Conservation (phyloP, 176 grass and related monocot species). For the Musa beccarii region DNA sequence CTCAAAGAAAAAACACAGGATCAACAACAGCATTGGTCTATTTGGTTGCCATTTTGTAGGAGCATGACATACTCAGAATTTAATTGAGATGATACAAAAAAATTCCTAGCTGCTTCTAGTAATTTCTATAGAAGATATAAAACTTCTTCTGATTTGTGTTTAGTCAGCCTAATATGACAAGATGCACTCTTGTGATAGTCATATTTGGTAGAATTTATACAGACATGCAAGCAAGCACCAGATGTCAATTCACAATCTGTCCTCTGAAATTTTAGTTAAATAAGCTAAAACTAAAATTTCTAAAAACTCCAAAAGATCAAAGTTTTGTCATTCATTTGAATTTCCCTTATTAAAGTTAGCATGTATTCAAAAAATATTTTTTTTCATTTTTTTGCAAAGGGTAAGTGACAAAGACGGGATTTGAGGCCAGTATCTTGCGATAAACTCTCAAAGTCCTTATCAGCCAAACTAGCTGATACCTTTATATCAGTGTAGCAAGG, state of each 20-base stretch:
- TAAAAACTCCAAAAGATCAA: no score
- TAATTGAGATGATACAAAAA: neutral
- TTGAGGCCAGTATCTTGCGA: no score
- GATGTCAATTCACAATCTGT: no score
- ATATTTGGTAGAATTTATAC: neutral
- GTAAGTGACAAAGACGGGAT: no score
- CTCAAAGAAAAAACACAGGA: neutral
- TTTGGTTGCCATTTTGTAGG: neutral
- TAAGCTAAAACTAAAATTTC: no score
- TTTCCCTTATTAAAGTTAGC: neutral
- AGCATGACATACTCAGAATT: neutral
- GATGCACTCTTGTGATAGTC: neutral
- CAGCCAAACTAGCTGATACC: no score
- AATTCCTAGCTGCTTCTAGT: neutral
- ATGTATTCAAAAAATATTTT: neutral
- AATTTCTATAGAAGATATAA: neutral
- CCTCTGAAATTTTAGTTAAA: no score
- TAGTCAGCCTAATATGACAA: neutral
- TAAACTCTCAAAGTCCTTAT: no score
- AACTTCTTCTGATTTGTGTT: neutral
- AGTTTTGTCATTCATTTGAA: no score
- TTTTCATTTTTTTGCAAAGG: no score
- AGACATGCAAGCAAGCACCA: neutral
- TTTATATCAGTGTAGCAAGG: no score
- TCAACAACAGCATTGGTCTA: neutral